Evolutionary conservation across 768 basidiomycete species (phyloP).

Genomic region (Amanita pallidorosea): DNA sequence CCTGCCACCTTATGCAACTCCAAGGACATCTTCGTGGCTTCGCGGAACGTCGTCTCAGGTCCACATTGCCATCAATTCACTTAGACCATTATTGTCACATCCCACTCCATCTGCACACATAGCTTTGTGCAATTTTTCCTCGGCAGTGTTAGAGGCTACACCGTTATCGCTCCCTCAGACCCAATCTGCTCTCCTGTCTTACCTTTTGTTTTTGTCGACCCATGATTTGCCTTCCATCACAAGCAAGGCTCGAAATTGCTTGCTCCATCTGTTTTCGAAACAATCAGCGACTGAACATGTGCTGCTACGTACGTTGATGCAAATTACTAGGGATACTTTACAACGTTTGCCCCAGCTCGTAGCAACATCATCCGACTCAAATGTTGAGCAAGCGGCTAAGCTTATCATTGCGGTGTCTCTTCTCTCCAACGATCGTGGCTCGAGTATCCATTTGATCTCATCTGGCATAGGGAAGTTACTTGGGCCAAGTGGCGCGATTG

Average conservation of each 20-base stretch:
- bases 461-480: constrained; percentile 51
- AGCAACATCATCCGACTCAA: constrained; percentile 58
- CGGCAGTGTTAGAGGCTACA: constrained; percentile 41
- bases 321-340: constrained; percentile 55
- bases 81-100: constrained; percentile 64
- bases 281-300: constrained; percentile 31
- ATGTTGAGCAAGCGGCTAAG: constrained; percentile 56
- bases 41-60: constrained; percentile 75
- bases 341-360: constrained; percentile 64
- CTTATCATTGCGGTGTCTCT: constrained; percentile 65
- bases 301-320: constrained; percentile 46
- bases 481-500: constrained; percentile 75
- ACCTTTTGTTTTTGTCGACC: constrained; percentile 62
- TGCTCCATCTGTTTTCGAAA: constrained; percentile 34
- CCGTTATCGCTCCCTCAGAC: constrained; percentile 55
- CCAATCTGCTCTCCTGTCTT: constrained; percentile 57
- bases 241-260: constrained; percentile 29
- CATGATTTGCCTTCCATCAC: constrained; percentile 47
- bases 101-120: constrained; percentile 54
- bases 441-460: constrained; percentile 32
- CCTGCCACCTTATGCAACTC: constrained; percentile 32
- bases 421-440: constrained; percentile 17
- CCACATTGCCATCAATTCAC: constrained; percentile 68
- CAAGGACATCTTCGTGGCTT: constrained; percentile 69
- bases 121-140: constrained; percentile 47